Conservation (phyloP, 148 eudicot genomes). For the Rhododendron ovatum region DNA sequence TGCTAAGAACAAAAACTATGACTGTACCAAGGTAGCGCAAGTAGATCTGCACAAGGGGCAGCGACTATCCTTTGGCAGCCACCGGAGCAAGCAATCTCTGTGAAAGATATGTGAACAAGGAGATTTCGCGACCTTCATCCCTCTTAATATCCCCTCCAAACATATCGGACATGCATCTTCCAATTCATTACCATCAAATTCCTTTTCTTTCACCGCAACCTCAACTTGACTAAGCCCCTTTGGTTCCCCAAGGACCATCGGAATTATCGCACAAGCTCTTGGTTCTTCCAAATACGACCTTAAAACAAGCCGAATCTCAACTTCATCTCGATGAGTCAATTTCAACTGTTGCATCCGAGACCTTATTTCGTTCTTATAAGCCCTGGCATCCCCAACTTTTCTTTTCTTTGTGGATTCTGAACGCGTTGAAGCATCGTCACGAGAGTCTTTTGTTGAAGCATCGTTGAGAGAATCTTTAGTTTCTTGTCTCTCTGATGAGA, state of each 20-base stretch:
- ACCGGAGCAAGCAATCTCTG: conserved; percentile 1
- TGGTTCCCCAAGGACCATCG: neutral
- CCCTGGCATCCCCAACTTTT: neutral
- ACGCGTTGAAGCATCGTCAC: neutral
- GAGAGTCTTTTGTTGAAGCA: neutral
- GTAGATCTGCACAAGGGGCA: neutral
- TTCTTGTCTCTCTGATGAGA: neutral
- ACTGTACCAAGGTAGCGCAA: neutral
- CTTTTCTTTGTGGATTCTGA: neutral
- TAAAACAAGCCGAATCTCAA: neutral
- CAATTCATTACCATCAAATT: neutral
- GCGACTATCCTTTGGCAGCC: neutral
- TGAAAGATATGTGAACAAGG: conserved; percentile 3
- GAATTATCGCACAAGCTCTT: neutral
- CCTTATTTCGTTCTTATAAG: neutral
- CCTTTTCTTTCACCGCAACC: neutral
- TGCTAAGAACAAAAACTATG: neutral
- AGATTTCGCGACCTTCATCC: neutral
- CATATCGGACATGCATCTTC: neutral
- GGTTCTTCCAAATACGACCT: neutral
- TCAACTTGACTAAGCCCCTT: neutral
- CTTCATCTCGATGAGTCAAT: neutral
- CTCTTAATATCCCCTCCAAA: neutral
- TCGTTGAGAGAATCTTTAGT: neutral
- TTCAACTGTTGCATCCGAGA: neutral